Evolutionary conservation across 305 asterid genomes (phyloP), one percentile per base, ranked within the genome.

Genomic region (Rubia occidens): DNA sequence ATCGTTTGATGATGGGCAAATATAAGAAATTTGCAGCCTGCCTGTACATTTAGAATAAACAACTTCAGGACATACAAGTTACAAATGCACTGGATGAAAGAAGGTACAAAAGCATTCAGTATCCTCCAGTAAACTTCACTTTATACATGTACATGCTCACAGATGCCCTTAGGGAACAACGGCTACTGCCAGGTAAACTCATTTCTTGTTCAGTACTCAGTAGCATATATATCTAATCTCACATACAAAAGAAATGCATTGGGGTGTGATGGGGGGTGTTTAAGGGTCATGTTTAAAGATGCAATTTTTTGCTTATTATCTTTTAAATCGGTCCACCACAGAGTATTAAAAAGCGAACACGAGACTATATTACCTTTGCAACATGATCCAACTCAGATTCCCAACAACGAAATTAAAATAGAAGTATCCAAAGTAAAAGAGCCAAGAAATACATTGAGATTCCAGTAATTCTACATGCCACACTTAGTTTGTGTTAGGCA

Each of bases 1-100:
- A 94, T 89, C 43, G 95, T 87, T 62, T 81, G 95, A 82, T 94
- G 97, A 81, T 94, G 93, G 0, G 99, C 97, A 81, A 94, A 94
- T 82, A 94, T 83, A 64, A 94, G 82, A 81, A 94, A 94, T 77
- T 94, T 90, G 86, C 99, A 94, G 75, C 91, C 91, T 64, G 92
- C 99, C 99, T 94, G 91, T 76, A 78, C 68, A 82, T 72, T 71
- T 70, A 67, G 49, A 68, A 64, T 73, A 71, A 74, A 60, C 17
- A 35, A 49, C 43, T 37, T 56, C 45, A 71, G 59, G 11, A 58
- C 55, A 70, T 59, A 56, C 59, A n/a, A 53, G 18, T 53, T n/a
- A 53, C 59, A 53, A 17, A 53, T 53, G 59, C 59, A 53, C 26
- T 18, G 35, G 45, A 67, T 44, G 60, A 26, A 64, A 44, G 18